Evolutionary conservation across 257 asterid species (phyloP).

Genomic region (Solanum lycopersicoides): DNA sequence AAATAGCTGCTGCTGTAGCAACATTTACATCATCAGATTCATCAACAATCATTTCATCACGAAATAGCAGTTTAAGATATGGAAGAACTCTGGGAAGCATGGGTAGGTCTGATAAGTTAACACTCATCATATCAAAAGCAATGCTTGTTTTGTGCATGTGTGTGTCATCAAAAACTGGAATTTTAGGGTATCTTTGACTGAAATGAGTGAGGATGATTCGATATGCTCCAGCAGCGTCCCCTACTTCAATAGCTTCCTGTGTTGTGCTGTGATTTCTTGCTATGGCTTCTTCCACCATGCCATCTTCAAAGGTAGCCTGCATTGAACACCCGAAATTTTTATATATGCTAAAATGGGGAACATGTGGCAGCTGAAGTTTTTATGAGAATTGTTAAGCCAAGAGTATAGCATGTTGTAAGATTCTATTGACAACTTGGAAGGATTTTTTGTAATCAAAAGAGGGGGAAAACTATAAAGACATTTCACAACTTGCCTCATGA

Average conservation of each 20-base stretch:
- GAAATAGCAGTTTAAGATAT: conserved; percentile 60
- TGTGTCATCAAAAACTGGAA: conserved; percentile 72
- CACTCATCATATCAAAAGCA: conserved; percentile 95
- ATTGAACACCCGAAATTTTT: neutral
- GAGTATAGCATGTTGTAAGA: neutral
- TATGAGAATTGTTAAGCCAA: neutral
- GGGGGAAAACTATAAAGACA: neutral
- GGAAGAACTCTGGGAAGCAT: conserved; percentile 77
- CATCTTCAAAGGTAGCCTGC: conserved; percentile 95
- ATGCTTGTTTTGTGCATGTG: conserved; percentile 77
- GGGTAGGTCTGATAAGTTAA: conserved; percentile 76
- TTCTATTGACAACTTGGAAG: neutral
- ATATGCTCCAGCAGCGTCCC: conserved; percentile 72
- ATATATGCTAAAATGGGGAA: neutral
- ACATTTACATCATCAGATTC: conserved; percentile 52
- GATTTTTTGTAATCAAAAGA: neutral
- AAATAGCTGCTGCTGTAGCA: conserved; percentile 23
- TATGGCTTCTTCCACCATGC: conserved; percentile 69
- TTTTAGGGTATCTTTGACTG: conserved; percentile 96
- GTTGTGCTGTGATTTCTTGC: conserved; percentile 92
- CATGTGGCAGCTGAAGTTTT: neutral
- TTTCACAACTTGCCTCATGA: conserved; percentile 47
- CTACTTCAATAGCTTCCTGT: conserved; percentile 71
- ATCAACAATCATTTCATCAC: conserved; percentile 58
- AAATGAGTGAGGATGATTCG: conserved; percentile 83